phyloP scores from a whole-genome alignment of 768 basidiomycete species.

The Tylopilus subfusipes region DNA sequence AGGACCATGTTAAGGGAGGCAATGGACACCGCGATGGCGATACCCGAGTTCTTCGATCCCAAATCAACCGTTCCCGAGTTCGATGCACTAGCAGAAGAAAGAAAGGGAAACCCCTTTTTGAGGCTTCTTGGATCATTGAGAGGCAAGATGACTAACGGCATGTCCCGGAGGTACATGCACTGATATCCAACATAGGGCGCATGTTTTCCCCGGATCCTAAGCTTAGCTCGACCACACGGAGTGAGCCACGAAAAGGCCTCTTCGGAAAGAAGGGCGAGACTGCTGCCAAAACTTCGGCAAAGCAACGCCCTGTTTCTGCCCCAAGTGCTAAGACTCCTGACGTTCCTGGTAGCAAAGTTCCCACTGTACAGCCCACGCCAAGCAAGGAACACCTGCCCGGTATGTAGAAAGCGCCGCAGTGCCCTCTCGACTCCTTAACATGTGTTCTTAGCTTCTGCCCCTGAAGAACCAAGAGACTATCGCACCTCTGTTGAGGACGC shows the following conservation, averaged over 20 bases:
- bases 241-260: constrained; percentile 31
- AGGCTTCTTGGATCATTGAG: constrained; percentile 70
- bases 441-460: constrained; percentile 6
- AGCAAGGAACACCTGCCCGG: constrained; percentile 14
- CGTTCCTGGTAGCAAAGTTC: constrained; percentile 8
- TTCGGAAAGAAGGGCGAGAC: constrained; percentile 21
- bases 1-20: constrained; percentile 63
- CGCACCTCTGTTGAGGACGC: constrained; percentile 64
- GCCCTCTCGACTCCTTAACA: not conserved
- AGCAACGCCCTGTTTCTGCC: constrained; percentile 1
- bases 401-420: not conserved
- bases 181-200: constrained; percentile 46
- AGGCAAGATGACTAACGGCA: constrained; percentile 40
- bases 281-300: constrained; percentile 9
- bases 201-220: constrained; percentile 52
- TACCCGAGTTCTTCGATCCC: constrained; percentile 55
- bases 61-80: constrained; percentile 44
- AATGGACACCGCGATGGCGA: constrained; percentile 62
- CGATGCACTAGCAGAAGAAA: constrained; percentile 42
- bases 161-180: not conserved
- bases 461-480: constrained; percentile 34
- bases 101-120: constrained; percentile 73
- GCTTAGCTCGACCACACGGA: constrained; percentile 38
- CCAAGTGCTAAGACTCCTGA: constrained; percentile 7
- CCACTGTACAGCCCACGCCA: constrained; percentile 4